phyloP scores from a whole-genome alignment of 2,329 filamentous ascomycete genomes.

The Verticillium dahliae region DNA sequence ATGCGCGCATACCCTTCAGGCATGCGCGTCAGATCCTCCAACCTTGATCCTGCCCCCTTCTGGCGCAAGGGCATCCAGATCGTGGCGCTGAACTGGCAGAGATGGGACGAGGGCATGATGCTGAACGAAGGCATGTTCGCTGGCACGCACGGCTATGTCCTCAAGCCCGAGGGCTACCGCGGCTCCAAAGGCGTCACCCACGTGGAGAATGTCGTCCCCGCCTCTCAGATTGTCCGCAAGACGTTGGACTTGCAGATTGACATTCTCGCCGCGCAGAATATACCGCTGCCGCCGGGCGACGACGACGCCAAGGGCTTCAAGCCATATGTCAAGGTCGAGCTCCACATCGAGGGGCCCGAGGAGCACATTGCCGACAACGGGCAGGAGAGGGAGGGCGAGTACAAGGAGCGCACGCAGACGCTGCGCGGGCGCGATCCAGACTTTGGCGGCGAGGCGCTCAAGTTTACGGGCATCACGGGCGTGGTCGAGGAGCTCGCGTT shows the following conservation, averaged over 20 bases:
- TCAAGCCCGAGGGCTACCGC: constrained; percentile 63
- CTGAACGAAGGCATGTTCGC: constrained; percentile 90
- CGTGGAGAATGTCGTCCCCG: constrained; percentile 4
- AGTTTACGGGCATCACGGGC: constrained; percentile 47
- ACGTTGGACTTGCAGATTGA: constrained; percentile 66
- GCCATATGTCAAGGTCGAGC: constrained; percentile 76
- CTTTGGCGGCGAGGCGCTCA: constrained; percentile 50
- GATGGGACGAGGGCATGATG: constrained; percentile 90
- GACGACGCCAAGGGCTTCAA: constrained; percentile 52
- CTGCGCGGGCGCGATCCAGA: constrained; percentile 55
- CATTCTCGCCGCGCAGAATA: constrained; percentile 68
- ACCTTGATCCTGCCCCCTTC: constrained; percentile 76
- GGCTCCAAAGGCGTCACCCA: constrained; percentile 12
- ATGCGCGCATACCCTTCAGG: constrained; percentile 88
- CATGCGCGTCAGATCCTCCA: constrained; percentile 74
- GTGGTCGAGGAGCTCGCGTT: constrained; percentile 67
- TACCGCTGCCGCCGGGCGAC: constrained; percentile 57
- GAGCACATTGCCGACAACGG: constrained; percentile 33
- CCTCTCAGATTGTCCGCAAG: constrained; percentile 37
- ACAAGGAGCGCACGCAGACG: constrained; percentile 54
- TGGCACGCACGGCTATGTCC: constrained; percentile 74
- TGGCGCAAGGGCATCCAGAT: constrained; percentile 89
- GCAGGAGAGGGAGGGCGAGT: constrained; percentile 35
- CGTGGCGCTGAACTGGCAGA: constrained; percentile 91
- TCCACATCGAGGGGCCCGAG: constrained; percentile 69